phyloP scores from a whole-genome alignment of 2,329 filamentous ascomycete genomes.

The Penicillium sp. region DNA sequence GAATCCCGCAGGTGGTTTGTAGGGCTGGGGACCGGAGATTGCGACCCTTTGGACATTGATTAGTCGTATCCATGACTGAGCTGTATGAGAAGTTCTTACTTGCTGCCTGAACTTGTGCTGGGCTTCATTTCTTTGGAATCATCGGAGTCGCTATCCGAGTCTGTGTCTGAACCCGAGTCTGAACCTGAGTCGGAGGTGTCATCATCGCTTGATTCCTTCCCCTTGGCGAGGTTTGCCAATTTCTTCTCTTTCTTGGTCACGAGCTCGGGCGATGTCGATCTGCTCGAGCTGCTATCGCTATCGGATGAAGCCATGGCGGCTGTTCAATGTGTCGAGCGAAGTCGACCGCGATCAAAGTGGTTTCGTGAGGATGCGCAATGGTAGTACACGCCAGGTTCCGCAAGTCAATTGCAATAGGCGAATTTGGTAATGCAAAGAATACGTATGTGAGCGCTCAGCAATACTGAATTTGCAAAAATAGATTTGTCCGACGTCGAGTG shows the following conservation, averaged over 20 bases:
- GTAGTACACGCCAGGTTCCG: neutral
- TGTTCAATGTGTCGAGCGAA: constrained; percentile 5
- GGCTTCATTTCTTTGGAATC: constrained; percentile 22
- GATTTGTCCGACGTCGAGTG: constrained; percentile 14
- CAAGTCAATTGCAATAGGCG: neutral
- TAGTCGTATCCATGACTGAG: neutral
- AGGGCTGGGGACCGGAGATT: constrained; percentile 34
- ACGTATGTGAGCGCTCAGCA: neutral
- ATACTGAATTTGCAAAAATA: constrained; percentile 5
- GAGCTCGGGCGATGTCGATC: constrained; percentile 27
- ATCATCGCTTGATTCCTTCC: constrained; percentile 20
- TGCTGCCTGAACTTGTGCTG: constrained; percentile 15
- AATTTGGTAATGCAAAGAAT: neutral
- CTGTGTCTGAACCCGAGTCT: constrained; percentile 19
- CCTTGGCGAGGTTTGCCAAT: constrained; percentile 21
- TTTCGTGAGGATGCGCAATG: neutral
- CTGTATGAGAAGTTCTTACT: constrained; percentile 11
- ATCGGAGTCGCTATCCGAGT: constrained; percentile 17
- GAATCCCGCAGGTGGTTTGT: constrained; percentile 45
- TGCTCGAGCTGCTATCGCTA: constrained; percentile 29
- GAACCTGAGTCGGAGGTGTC: constrained; percentile 20
- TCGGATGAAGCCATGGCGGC: constrained; percentile 23
- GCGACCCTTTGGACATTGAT: constrained; percentile 11
- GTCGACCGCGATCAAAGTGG: neutral
- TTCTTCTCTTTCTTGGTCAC: constrained; percentile 22